These are phyloP conservation scores for Thraustochytrium striatum DNA, from an alignment of 352 stramenopile species.

Conservation along the genomic window DNA sequence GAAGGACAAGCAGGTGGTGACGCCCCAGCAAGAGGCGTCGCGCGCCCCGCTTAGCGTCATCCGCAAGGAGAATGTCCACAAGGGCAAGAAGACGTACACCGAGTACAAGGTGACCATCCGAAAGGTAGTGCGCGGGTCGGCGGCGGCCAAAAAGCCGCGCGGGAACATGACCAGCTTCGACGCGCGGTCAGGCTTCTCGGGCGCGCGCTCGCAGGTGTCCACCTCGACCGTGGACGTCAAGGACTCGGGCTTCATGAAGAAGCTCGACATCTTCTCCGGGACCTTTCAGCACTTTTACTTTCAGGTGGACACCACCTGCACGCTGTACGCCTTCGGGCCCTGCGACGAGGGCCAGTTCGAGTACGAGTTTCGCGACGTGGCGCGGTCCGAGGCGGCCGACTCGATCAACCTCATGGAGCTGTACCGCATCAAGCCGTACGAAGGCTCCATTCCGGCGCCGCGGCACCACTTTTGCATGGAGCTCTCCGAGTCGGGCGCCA, in stretches of 20 bases:
- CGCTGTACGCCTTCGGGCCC: constrained; percentile 20
- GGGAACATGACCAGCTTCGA: constrained; percentile 11
- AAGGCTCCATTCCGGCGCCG: background rate
- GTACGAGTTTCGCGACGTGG: background rate
- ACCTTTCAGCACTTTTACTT: constrained; percentile 12
- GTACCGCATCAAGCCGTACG: constrained; percentile 1
- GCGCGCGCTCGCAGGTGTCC: background rate
- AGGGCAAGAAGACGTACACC: background rate
- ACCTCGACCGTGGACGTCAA: background rate
- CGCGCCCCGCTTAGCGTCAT: background rate
- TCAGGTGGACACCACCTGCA: background rate
- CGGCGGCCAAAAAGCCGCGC: background rate
- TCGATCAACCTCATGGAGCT: background rate
- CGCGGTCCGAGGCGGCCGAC: background rate
- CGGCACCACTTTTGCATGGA: constrained; percentile 15
- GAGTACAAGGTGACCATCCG: constrained; percentile 29
- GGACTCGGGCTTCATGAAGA: background rate
- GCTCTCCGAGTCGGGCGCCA: background rate
- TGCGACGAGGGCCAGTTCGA: background rate
- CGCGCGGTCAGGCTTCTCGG: background rate
- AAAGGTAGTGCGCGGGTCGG: background rate
- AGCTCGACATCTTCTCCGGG: background rate
- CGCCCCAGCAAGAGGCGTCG: background rate
- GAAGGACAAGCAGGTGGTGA: background rate
- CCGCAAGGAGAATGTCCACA: background rate